A percentile compares a stretch with the other conserved stretches of the same genome.
These are phyloP conservation scores for Lentinula edodes DNA, from an alignment of 768 basidiomycete genomes.

Conservation along the genomic window DNA sequence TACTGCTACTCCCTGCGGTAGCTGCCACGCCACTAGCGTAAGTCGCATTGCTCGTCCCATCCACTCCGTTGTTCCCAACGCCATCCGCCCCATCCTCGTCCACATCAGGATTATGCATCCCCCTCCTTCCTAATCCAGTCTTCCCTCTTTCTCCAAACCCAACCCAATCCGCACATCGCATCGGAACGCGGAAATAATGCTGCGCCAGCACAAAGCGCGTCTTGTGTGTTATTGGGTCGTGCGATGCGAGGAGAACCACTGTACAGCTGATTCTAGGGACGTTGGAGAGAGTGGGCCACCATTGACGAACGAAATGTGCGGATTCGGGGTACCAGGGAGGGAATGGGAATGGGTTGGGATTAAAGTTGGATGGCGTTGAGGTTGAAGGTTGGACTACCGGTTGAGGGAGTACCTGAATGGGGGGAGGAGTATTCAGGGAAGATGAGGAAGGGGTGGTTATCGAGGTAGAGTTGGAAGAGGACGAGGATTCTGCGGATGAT, in stretches of 20 bases:
- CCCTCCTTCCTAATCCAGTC: neutral
- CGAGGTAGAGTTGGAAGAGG: constrained; percentile 5
- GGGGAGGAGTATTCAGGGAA: neutral
- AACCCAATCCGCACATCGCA: constrained; percentile 19
- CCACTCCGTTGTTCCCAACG: neutral
- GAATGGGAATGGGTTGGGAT: constrained; percentile 55
- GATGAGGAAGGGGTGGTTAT: neutral
- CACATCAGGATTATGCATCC: neutral
- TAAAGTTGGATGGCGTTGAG: neutral
- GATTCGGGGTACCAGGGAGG: constrained; percentile 69
- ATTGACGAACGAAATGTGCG: constrained; percentile 74
- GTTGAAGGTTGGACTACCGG: neutral
- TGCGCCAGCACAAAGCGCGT: constrained; percentile 65
- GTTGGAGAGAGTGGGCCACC: constrained; percentile 67
- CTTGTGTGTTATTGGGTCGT: constrained; percentile 53
- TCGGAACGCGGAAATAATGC: constrained; percentile 70
- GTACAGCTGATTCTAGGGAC: constrained; percentile 69
- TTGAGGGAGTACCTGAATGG: neutral
- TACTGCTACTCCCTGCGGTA: neutral
- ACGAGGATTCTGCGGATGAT: neutral
- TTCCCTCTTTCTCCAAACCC: constrained; percentile 1
- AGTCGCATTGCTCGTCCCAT: neutral
- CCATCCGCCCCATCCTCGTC: neutral
- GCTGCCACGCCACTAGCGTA: neutral
- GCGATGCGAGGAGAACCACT: constrained; percentile 60